These are phyloP conservation scores for Sordaria brevicollis DNA, from an alignment of 495 filamentous ascomycete species.

Conservation along the genomic window DNA sequence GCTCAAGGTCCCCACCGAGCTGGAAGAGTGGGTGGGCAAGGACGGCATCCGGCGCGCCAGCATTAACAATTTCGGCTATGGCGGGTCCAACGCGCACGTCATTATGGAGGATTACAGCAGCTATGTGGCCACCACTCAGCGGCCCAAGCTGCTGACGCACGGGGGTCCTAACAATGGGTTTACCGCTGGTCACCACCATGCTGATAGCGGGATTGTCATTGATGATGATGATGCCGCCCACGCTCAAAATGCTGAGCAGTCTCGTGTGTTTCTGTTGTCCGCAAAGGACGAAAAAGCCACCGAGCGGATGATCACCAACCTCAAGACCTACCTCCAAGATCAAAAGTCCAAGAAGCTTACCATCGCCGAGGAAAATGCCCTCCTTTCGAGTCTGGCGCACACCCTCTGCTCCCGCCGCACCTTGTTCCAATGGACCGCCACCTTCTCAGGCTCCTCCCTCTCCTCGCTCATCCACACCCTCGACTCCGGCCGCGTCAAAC, in stretches of 20 bases:
- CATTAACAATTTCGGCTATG: constrained; percentile 19
- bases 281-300: constrained; percentile 16
- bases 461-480: constrained; percentile 7
- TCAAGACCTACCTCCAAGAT: constrained; percentile 8
- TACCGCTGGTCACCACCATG: not conserved
- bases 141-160: not conserved
- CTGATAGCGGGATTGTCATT: not conserved
- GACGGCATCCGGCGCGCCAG: constrained; percentile 6
- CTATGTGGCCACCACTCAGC: not conserved
- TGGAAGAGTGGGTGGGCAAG: constrained; percentile 11
- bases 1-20: constrained; percentile 18
- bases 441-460: constrained; percentile 8
- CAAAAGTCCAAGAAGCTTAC: not conserved
- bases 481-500: constrained; percentile 11
- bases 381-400: constrained; percentile 22
- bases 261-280: constrained; percentile 15
- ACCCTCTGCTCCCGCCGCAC: constrained; percentile 25
- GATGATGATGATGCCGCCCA: not conserved
- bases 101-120: constrained; percentile 11
- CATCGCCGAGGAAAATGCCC: constrained; percentile 3
- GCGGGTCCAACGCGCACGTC: constrained; percentile 17
- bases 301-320: constrained; percentile 9
- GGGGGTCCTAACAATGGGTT: constrained; percentile 1
- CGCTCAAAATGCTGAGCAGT: too few species aligned
- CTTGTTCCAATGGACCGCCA: constrained; percentile 15